Conservation (phyloP, 1,139 yeast species). For the Diutina neorugosa region DNA sequence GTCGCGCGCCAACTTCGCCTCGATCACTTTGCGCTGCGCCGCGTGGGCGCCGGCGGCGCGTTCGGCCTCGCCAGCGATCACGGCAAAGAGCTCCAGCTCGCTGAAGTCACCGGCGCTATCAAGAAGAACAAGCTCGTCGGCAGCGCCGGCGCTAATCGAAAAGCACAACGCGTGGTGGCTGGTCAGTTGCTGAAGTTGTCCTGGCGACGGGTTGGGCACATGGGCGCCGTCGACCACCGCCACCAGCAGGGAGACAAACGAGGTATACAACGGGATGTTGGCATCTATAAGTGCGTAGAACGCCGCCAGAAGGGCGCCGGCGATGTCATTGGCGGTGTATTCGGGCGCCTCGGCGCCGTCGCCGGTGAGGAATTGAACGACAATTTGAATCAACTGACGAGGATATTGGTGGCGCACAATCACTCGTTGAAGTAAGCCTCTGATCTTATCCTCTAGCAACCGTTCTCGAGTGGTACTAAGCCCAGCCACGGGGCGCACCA, state of each 20-base stretch:
- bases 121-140: conserved; percentile 44
- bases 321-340: conserved; percentile 42
- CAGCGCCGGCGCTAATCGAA: conserved; percentile 38
- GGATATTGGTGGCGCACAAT: conserved; percentile 66
- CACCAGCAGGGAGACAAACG: conserved; percentile 46
- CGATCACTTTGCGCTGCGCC: conserved; percentile 32
- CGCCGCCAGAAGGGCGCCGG: conserved; percentile 61
- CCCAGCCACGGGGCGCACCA: conserved; percentile 69
- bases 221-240: conserved; percentile 17
- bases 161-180: conserved; percentile 64
- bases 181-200: conserved; percentile 26
- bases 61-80: conserved; percentile 34
- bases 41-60: conserved; percentile 34
- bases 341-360: conserved; percentile 32
- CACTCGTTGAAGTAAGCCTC: conserved; percentile 47
- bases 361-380: conserved; percentile 64
- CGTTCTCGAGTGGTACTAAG: conserved; percentile 70
- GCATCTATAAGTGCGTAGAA: conserved; percentile 70
- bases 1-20: conserved; percentile 37
- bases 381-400: conserved; percentile 73
- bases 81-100: conserved; percentile 38
- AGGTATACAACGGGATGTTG: conserved; percentile 52
- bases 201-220: conserved; percentile 30
- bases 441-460: conserved; percentile 57
- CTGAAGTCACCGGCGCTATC: conserved; percentile 67